These are phyloP conservation scores for Mesembryanthemum crystallinum DNA, from an alignment of 148 eudicot species.

Conservation along the genomic window DNA sequence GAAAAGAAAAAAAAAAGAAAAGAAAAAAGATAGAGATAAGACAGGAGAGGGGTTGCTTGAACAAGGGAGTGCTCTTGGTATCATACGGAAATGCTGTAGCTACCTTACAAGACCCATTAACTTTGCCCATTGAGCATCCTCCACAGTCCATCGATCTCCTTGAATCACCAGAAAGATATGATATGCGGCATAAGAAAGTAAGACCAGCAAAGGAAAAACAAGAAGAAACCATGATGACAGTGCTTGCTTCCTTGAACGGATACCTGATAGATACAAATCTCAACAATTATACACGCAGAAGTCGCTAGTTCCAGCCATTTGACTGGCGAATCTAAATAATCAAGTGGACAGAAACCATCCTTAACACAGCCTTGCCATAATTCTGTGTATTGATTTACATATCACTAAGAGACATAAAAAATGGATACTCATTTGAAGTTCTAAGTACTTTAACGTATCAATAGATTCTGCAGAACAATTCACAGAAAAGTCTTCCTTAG, in stretches of 20 bases:
- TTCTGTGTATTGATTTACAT: not conserved
- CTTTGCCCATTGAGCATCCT: constrained; percentile 35
- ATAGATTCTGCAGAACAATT: not conserved
- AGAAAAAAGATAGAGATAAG: not conserved
- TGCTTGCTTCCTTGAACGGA: constrained; percentile 23
- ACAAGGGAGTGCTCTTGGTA: not conserved
- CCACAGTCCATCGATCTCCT: constrained; percentile 28
- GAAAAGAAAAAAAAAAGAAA: constrained; percentile 5
- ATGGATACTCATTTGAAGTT: not conserved
- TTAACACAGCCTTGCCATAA: not conserved
- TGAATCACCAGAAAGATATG: constrained; percentile 28
- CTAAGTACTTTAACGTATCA: not conserved
- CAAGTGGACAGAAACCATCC: not conserved
- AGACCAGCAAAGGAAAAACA: constrained; percentile 28
- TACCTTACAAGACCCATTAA: constrained; percentile 39
- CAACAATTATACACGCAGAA: not conserved
- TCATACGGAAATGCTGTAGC: not conserved
- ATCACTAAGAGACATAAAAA: not conserved
- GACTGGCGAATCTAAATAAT: not conserved
- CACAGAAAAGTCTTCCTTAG: not conserved
- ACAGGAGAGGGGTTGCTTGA: constrained; percentile 2
- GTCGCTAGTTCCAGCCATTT: not conserved
- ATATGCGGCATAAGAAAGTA: constrained; percentile 34
- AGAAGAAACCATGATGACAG: constrained; percentile 32
- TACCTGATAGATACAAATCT: constrained; percentile 22